A percentile compares a stretch with the other conserved stretches of the same genome.
phyloP scores from a whole-genome alignment of 2,329 filamentous ascomycete species.

The Pseudohalonectria lignicola region DNA sequence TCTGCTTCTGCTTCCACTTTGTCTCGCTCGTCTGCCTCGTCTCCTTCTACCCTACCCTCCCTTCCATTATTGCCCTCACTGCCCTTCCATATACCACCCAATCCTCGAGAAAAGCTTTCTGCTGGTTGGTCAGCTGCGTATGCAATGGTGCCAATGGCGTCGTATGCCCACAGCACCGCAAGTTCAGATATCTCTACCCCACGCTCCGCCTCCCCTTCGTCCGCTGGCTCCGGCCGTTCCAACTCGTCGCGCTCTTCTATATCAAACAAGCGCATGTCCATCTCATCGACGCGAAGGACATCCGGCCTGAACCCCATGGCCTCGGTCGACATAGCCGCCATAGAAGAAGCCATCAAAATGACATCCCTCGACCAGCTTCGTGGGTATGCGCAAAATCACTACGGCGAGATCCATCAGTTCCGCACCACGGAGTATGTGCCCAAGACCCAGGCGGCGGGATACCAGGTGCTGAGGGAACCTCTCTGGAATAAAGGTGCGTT shows the following conservation, averaged over 20 bases:
- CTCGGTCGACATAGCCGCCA: conserved; percentile 41
- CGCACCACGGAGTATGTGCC: conserved; percentile 41
- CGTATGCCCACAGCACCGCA: conserved; percentile 31
- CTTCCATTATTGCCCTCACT: too few relatives aligned
- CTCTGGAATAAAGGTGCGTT: conserved; percentile 54
- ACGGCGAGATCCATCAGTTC: conserved; percentile 43
- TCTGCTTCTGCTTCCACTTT: too few relatives aligned
- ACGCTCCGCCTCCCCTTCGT: conserved; percentile 39
- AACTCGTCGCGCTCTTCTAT: conserved; percentile 35
- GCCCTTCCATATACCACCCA: too few relatives aligned
- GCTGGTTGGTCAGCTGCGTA: conserved; percentile 10
- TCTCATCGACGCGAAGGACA: conserved; percentile 36
- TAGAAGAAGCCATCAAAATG: conserved; percentile 50
- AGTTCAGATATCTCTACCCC: conserved; percentile 41
- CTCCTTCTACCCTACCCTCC: too few relatives aligned
- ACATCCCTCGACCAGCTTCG: conserved; percentile 47
- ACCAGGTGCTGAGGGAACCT: conserved; percentile 51
- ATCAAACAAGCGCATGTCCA: conserved; percentile 39
- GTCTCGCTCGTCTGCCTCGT: too few relatives aligned
- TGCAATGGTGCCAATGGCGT: conserved; percentile 27
- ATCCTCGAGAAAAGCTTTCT: not conserved
- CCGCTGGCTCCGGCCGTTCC: conserved; percentile 30
- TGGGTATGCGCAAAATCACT: conserved; percentile 48
- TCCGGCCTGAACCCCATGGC: conserved; percentile 44
- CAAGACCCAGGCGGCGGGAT: conserved; percentile 41